Base-by-base conservation (phyloP, 176 grass and related monocot genomes). In the Themeda triandra region DNA sequence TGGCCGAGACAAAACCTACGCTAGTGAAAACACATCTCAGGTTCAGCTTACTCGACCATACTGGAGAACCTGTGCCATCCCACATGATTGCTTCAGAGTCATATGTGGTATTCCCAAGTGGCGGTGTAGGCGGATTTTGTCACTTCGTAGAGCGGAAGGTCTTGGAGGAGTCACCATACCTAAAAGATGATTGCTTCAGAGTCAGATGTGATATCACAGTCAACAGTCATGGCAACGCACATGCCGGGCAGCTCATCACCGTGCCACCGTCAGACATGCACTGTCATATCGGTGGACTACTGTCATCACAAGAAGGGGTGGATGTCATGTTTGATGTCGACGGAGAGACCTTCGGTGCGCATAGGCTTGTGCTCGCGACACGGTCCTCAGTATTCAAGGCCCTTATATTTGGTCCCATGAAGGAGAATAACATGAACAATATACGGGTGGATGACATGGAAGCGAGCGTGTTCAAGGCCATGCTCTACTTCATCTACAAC, bases 401-500 rank as follows among this genome's bases (percentile, higher is more conserved):
- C 0, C 23, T 69, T 21, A 31, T 89, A 6, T 81, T 85, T 3
- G 41, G 68, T 6, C 10, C 19, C 0, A 85, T 81, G 87, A 67
- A 46, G 67, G 82, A 89, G 71, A 89, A 73, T 17, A 29, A 8
- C 11, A 73, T 12, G 2, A 6, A 3, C 1, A 44, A 28, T 10
- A 48, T 89, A 70, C 31, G n/a, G 8, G 46, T 85, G 11, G 60
- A 85, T 13, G 82, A 81, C 27, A 85, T 89, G 64, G 67, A 79
- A 21, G 27, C 75, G 4, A 14, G 65, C 13, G 72, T 68, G 13
- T 90, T 90, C n/a, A 40, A 86, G 78, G 88, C 71, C 24, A 8
- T 86, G 62, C 83, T 86, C 6, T 71, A 77, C 68, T 90, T 71
- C 80, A 70, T 90, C 45, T 90, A 90, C 79, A 85, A 60, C 1